Conservation (phyloP, 169 alveolate genomes). For the Ichthyophthirius multifiliis region DNA sequence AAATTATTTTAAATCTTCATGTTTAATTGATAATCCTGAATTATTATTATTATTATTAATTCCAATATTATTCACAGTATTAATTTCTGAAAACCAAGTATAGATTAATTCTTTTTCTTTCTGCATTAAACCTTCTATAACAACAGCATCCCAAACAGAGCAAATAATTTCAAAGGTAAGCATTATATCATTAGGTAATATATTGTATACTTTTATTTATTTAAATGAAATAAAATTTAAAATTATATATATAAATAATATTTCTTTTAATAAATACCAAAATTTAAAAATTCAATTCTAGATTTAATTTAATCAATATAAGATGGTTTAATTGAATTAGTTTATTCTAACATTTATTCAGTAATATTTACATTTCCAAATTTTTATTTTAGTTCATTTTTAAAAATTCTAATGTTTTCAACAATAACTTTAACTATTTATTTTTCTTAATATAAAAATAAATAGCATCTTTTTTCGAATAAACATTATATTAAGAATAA, state of each 20-base stretch:
- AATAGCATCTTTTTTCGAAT: constrained; percentile 18
- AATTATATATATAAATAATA: constrained; percentile 16
- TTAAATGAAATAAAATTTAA: too few relatives aligned
- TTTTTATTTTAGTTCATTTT: constrained; percentile 7
- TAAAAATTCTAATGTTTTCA: constrained; percentile 37
- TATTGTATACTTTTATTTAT: constrained; percentile 10
- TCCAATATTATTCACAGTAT: background rate
- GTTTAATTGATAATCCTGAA: too few relatives aligned
- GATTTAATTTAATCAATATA: constrained; percentile 51
- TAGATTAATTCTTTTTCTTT: constrained; percentile 54
- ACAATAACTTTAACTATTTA: constrained; percentile 33
- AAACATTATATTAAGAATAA: background rate
- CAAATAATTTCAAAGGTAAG: constrained; percentile 23
- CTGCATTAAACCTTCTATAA: constrained; percentile 15
- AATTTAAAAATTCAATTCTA: constrained; percentile 63
- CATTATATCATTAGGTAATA: constrained; percentile 14
- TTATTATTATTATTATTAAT: too few relatives aligned
- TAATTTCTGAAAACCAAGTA: constrained; percentile 53
- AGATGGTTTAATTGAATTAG: constrained; percentile 5
- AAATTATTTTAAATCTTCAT: constrained; percentile 48
- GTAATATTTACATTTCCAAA: too few relatives aligned
- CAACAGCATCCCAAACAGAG: constrained; percentile 49
- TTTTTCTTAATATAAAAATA: constrained; percentile 28
- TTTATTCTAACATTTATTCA: background rate
- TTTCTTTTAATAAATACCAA: background rate